These are phyloP conservation scores for Rhypophila decipiens DNA, from an alignment of 495 filamentous ascomycete species.

Conservation along the genomic window DNA sequence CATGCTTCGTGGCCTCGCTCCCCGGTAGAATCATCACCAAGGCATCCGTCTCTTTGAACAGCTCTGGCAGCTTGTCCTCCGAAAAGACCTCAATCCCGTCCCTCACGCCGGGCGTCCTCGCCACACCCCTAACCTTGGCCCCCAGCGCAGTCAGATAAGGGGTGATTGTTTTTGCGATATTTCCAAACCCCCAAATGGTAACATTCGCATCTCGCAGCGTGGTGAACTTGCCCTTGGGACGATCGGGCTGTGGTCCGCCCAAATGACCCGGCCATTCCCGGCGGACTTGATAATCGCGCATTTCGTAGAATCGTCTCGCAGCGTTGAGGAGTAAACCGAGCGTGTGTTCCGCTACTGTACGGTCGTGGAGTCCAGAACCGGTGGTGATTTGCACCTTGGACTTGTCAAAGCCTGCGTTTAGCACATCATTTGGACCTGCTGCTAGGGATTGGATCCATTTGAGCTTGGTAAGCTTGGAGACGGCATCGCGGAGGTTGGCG, in stretches of 20 bases:
- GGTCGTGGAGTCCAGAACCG: slow-evolving; percentile 55
- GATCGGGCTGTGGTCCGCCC: slow-evolving; percentile 50
- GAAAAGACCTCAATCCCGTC: slow-evolving; percentile 47
- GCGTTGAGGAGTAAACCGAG: slow-evolving; percentile 46
- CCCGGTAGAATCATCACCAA: slow-evolving; percentile 70
- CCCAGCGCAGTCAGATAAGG: slow-evolving; percentile 56
- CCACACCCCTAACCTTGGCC: slow-evolving; percentile 39
- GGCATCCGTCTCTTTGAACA: slow-evolving; percentile 64
- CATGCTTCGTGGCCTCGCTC: slow-evolving; percentile 60
- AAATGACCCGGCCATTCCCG: slow-evolving; percentile 51
- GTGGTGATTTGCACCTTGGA: slow-evolving; percentile 39
- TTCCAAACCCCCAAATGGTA: slow-evolving; percentile 74
- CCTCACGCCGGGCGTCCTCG: slow-evolving; percentile 51
- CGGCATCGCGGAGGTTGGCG: slow-evolving; percentile 47
- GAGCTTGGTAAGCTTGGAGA: slow-evolving; percentile 40
- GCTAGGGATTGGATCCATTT: slow-evolving; percentile 57
- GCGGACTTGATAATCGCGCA: slow-evolving; percentile 51
- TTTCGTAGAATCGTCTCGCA: slow-evolving; percentile 48
- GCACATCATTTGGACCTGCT: slow-evolving; percentile 56
- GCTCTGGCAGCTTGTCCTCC: slow-evolving; percentile 42
- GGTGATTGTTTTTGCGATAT: slow-evolving; percentile 72
- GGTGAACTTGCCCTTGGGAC: slow-evolving; percentile 39
- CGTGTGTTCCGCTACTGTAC: slow-evolving; percentile 54
- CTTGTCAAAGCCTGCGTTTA: slow-evolving; percentile 49
- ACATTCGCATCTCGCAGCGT: slow-evolving; percentile 47